Evolutionary conservation across 306 rosid genomes (phyloP).

Genomic region (Purshia tridentata): DNA sequence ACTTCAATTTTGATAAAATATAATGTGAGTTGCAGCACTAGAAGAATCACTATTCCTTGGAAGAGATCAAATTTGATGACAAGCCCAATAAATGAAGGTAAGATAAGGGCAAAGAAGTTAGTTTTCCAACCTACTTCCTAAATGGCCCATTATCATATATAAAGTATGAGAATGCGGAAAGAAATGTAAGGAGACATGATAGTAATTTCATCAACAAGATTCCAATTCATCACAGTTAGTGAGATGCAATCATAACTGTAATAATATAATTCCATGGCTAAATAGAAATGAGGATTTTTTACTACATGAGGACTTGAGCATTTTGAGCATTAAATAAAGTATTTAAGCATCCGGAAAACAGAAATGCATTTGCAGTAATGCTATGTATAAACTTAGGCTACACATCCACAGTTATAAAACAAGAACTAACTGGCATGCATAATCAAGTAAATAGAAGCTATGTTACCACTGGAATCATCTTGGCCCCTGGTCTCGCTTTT

Average conservation of each 20-base stretch:
- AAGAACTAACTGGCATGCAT: constrained; percentile 9
- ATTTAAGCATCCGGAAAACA: neutral
- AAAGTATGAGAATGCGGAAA: neutral
- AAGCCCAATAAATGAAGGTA: constrained; percentile 5
- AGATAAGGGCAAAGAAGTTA: neutral
- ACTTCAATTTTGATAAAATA: neutral
- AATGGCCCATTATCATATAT: neutral
- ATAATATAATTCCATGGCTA: neutral
- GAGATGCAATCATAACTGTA: neutral
- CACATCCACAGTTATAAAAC: neutral
- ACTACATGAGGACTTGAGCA: neutral
- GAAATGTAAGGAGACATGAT: neutral
- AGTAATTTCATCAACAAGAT: neutral
- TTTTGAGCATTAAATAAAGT: neutral
- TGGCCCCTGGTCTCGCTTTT: constrained; percentile 42
- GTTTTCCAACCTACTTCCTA: neutral
- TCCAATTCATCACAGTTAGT: neutral
- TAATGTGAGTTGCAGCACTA: neutral
- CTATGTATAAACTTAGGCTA: neutral
- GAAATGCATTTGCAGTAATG: neutral
- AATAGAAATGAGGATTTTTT: neutral
- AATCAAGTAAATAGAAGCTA: constrained; percentile 1
- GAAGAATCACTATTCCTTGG: neutral
- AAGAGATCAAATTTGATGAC: constrained; percentile 6
- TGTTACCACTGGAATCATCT: constrained; percentile 54